Evolutionary conservation across 140 eudicot species (phyloP), one percentile per base, ranked within the genome.

Genomic region (Bidens hawaiensis): DNA sequence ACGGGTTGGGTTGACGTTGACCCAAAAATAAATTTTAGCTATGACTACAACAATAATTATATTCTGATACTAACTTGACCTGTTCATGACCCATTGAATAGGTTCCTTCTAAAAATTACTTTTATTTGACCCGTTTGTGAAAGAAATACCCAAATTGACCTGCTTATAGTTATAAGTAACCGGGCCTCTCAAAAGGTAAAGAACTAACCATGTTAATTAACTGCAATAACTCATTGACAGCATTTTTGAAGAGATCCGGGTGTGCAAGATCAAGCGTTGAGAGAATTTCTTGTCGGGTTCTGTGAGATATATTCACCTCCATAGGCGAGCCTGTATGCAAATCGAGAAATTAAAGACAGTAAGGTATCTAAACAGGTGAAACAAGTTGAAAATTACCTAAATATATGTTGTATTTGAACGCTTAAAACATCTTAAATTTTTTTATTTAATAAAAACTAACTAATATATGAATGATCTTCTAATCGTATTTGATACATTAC

Each of bases 301-400:
- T 85, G 78, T 89, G 91, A 61, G 95, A 89, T 67, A 85, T 85
- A 65, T 89, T 85, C 69, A 89, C 95, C 74, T 89, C 97, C 97
- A 89, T 82, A 16, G 75, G 57, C 23, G 97, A 87, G 70, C 97
- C 97, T 88, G 75, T 51, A 15, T 16, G 17, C 51, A 42, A 55
- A 50, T 36, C 53, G 22, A 25, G 23, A 30, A 10, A 67, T 27
- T 5, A 38, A 17, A 45, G 38, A 15, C 47, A 30, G 45, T 17
- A 15, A 64, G 15, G 22, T 25, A 76, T 36, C 15, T 19, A 48
- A 18, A 48, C 28, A 18, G 55, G 55, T 19, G 0, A 27, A 21
- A 48, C n/a, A 8, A 6, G 26, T 12, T 50, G 16, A 51, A 51
- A 23, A 33, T 24, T 31, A 22, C 14, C 16, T 1, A 17, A 22